Conservation (phyloP, 805 yeast genomes). For the Wickerhamiella sorbophila region DNA sequence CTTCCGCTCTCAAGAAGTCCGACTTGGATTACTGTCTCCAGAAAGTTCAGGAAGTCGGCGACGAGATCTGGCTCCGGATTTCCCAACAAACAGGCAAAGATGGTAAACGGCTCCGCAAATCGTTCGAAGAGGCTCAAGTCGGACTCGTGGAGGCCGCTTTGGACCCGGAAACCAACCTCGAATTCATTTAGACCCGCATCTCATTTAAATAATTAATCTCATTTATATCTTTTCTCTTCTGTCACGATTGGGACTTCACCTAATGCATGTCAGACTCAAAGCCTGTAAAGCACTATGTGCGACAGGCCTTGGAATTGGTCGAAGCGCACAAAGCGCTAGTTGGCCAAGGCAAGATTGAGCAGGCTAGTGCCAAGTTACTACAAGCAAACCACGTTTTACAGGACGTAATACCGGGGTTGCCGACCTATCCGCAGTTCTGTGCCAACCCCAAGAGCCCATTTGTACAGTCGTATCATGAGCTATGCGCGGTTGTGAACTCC, state of each 20-base stretch:
- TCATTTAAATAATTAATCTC: too few relatives aligned
- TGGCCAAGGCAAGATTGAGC: slow-evolving; percentile 8
- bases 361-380: slow-evolving; percentile 4
- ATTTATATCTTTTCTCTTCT: too few relatives aligned
- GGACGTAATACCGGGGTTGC: slow-evolving; percentile 3
- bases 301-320: slow-evolving; percentile 4
- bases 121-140: slow-evolving; percentile 19
- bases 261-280: slow-evolving; percentile 1
- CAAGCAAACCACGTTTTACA: slow-evolving; percentile 7
- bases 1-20: slow-evolving; percentile 82
- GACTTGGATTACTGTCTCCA: slow-evolving; percentile 50
- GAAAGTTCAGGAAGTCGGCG: slow-evolving; percentile 15
- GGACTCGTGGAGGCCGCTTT: slow-evolving; percentile 21
- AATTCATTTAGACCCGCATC: not conserved
- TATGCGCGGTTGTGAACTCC: not conserved
- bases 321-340: slow-evolving; percentile 8
- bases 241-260: too few relatives aligned
- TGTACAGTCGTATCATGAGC: slow-evolving; percentile 1
- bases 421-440: slow-evolving; percentile 1
- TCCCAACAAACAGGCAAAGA: slow-evolving; percentile 8
- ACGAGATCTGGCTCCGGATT: slow-evolving; percentile 10
- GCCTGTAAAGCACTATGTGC: slow-evolving; percentile 2
- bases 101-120: slow-evolving; percentile 14
- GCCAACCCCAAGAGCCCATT: slow-evolving; percentile 1
- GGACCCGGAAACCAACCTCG: slow-evolving; percentile 9